phyloP scores from a whole-genome alignment of 225 moss, liverwort and hornwort species.

The Physcomitrium patens region DNA sequence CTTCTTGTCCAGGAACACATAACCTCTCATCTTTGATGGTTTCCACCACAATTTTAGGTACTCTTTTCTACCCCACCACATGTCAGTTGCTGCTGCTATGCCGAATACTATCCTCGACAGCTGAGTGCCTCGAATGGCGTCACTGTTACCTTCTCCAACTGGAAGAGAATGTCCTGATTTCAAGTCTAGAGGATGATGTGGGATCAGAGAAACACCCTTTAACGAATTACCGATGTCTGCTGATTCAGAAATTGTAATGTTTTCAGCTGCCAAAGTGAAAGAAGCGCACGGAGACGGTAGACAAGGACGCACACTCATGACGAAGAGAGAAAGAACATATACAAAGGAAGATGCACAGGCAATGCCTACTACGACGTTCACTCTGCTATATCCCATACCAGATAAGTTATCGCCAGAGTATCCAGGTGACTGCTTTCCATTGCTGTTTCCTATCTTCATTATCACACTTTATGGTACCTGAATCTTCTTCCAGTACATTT shows the following conservation, averaged over 20 bases:
- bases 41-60: conserved; percentile 50
- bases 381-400: conserved; percentile 21
- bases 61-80: conserved; percentile 62
- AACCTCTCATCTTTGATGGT: conserved; percentile 27
- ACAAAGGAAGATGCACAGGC: conserved; percentile 38
- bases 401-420: neutral
- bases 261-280: conserved; percentile 4
- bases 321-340: conserved; percentile 47
- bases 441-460: conserved; percentile 18
- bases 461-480: neutral
- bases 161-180: conserved; percentile 21
- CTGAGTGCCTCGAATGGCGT: conserved; percentile 28
- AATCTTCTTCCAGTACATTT: neutral
- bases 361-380: conserved; percentile 26
- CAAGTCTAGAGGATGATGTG: conserved; percentile 9
- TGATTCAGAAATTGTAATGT: neutral
- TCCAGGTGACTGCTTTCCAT: conserved; percentile 16
- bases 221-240: neutral
- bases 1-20: conserved; percentile 32
- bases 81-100: conserved; percentile 56
- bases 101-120: conserved; percentile 55
- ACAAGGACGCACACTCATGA: conserved; percentile 43
- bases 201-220: conserved; percentile 5
- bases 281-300: conserved; percentile 30
- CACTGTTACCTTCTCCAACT: neutral